phyloP scores from a whole-genome alignment of 495 filamentous ascomycete species.

The Daldinia caldariorum region DNA sequence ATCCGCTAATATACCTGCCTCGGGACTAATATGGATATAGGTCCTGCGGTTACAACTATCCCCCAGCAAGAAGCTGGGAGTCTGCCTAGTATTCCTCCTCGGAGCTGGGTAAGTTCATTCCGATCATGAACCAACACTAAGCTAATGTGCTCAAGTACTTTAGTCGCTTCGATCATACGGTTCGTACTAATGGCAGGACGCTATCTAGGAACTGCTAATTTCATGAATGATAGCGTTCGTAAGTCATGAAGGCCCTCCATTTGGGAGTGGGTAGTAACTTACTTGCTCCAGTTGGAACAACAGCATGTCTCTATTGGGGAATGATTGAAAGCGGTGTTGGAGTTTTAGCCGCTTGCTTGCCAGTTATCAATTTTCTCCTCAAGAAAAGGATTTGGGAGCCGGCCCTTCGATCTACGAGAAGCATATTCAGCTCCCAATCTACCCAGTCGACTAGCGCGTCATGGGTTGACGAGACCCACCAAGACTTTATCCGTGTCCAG shows the following conservation, averaged over 20 bases:
- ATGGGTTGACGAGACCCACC: neutral
- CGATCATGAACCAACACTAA: neutral
- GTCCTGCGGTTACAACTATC: conserved; percentile 35
- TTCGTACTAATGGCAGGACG: conserved; percentile 36
- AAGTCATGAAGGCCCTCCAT: neutral
- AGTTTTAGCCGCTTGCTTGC: conserved; percentile 41
- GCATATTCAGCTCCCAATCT: conserved; percentile 26
- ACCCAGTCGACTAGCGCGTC: conserved; percentile 1
- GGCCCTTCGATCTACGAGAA: conserved; percentile 13
- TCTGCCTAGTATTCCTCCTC: conserved; percentile 37
- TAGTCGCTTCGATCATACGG: conserved; percentile 31
- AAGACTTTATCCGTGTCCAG: conserved; percentile 15
- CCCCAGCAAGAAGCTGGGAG: conserved; percentile 25
- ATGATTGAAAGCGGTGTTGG: conserved; percentile 42
- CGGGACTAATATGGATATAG: conserved; percentile 13
- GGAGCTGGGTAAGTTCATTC: conserved; percentile 32
- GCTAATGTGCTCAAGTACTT: conserved; percentile 20
- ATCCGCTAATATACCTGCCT: neutral
- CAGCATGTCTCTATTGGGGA: conserved; percentile 41
- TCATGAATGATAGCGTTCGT: conserved; percentile 35
- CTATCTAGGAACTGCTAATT: conserved; percentile 18
- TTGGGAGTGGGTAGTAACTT: neutral
- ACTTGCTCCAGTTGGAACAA: conserved; percentile 24
- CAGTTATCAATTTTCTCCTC: conserved; percentile 36
- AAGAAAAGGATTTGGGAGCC: conserved; percentile 27